A percentile compares a stretch with the other conserved stretches of the same genome.
Evolutionary conservation across 2,329 filamentous ascomycete species (phyloP).

Genomic region (Capronia coronata): DNA sequence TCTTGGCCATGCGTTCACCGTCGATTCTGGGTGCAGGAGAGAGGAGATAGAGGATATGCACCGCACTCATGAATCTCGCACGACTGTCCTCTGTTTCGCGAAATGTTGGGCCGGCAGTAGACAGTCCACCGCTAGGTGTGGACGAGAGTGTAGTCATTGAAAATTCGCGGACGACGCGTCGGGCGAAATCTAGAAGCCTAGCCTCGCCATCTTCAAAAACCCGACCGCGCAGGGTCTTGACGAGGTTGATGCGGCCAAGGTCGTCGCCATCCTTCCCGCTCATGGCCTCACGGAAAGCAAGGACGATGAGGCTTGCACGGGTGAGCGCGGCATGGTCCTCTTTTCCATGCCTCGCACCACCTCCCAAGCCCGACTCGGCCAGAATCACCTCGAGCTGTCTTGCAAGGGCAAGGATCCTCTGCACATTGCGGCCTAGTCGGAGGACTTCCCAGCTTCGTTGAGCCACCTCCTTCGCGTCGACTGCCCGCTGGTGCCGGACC

Average conservation of each 20-base stretch:
- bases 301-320: constrained; percentile 71
- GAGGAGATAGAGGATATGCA: constrained; percentile 72
- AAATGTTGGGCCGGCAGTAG: constrained; percentile 40
- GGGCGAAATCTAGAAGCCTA: constrained; percentile 63
- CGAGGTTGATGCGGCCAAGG: constrained; percentile 65
- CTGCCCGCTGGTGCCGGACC: constrained; percentile 75
- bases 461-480: constrained; percentile 71
- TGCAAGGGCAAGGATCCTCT: constrained; percentile 71
- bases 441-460: constrained; percentile 75
- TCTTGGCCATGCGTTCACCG: constrained; percentile 39
- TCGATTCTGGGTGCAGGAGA: constrained; percentile 54
- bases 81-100: constrained; percentile 67
- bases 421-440: constrained; percentile 67
- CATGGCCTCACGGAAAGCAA: constrained; percentile 63
- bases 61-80: constrained; percentile 64
- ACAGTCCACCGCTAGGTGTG: constrained; percentile 18
- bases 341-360: constrained; percentile 37
- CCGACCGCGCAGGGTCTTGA: constrained; percentile 63
- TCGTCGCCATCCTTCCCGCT: constrained; percentile 69
- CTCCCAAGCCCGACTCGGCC: constrained; percentile 54
- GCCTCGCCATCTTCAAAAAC: constrained; percentile 67
- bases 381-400: constrained; percentile 84
- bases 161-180: constrained; percentile 78
- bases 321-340: constrained; percentile 74
- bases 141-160: constrained; percentile 56